phyloP scores from a whole-genome alignment of 2,329 filamentous ascomycete species.

The Verticillium zaregamsianum region DNA sequence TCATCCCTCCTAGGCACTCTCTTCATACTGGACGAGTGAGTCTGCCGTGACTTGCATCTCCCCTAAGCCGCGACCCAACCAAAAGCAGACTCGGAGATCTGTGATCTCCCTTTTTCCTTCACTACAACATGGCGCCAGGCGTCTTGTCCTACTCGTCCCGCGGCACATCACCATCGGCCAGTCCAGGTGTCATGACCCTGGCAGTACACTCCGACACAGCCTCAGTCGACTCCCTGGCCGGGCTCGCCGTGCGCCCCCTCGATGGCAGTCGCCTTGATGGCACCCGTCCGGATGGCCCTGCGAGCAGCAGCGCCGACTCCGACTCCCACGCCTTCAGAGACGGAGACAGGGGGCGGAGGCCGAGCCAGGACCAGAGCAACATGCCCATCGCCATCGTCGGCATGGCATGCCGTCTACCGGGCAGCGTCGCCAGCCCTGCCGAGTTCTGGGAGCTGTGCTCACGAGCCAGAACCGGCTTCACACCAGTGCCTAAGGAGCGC shows the following conservation, averaged over 20 bases:
- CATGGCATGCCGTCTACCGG: slow-evolving; percentile 42
- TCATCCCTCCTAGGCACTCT: background rate
- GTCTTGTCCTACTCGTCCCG: slow-evolving; percentile 13
- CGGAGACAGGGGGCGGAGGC: background rate
- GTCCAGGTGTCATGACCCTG: slow-evolving; percentile 14
- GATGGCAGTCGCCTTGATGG: slow-evolving; percentile 10
- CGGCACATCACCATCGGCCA: slow-evolving; percentile 14
- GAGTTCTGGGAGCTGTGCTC: slow-evolving; percentile 35
- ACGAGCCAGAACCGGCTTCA: slow-evolving; percentile 7
- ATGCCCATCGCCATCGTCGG: slow-evolving; percentile 43
- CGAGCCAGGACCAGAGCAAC: background rate
- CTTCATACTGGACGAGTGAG: background rate
- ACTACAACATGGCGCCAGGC: slow-evolving; percentile 12
- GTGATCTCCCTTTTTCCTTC: slow-evolving; percentile 5
- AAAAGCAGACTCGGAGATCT: slow-evolving; percentile 8
- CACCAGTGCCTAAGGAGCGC: slow-evolving; percentile 37
- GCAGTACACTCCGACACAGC: slow-evolving; percentile 12
- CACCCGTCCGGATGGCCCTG: slow-evolving; percentile 1
- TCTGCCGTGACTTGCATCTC: background rate
- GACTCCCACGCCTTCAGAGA: background rate
- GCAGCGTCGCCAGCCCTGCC: slow-evolving; percentile 33
- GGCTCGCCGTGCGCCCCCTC: slow-evolving; percentile 10
- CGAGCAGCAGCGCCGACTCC: background rate
- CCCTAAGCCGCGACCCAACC: background rate
- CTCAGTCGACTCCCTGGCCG: slow-evolving; percentile 11